Evolutionary conservation across 2,329 filamentous ascomycete species (phyloP), one percentile per base, ranked within the genome.

Genomic region (Chrysoporthe austroafricana): DNA sequence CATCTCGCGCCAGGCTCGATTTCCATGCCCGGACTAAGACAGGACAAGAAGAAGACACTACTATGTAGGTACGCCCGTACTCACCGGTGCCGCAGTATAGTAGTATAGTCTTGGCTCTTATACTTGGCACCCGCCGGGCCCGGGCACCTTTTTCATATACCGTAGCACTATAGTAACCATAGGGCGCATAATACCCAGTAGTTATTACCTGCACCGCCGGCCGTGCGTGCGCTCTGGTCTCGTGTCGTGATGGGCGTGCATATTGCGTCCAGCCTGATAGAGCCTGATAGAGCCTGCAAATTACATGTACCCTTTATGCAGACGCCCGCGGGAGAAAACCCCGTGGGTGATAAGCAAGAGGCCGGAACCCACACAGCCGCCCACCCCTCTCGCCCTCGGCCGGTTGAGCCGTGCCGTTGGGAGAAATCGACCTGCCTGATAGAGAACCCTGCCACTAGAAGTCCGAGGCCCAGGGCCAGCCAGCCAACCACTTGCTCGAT

Each of bases 401-500:
- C 54, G 54, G 32, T 11, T 39, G 18, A 13, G 54, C 34, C 18
- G 54, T 57, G 54, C 34, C 54, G 26, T 16, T 6, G 11, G n/a
- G 14, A 3, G 21, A 14, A 7, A 7, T 57, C 34, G 54, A 39
- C 54, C 54, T 57, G 34, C 54, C 54, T 57, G 18, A 57, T 39
- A 13, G 7, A 39, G 54, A 57, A 36, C 16, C 26, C 32, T 13
- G 32, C 8, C 11, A 52, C 54, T n/a, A 8, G 26, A 57, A 14
- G 54, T 9, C 54, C 54, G 34, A 39, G 32, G 34, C 14, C 48
- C 5, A 32, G 32, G 16, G 26, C 26, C 26, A 26, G 26, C 54
- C 54, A n/a, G 34, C 16, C 54, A 39, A 39, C 54, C 54, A 57
- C 54, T 36, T 57, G 16, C 54, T 57, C 16, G 18, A 57, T 39